Conservation (phyloP, 768 basidiomycete genomes). For the Lyophyllum atratum region DNA sequence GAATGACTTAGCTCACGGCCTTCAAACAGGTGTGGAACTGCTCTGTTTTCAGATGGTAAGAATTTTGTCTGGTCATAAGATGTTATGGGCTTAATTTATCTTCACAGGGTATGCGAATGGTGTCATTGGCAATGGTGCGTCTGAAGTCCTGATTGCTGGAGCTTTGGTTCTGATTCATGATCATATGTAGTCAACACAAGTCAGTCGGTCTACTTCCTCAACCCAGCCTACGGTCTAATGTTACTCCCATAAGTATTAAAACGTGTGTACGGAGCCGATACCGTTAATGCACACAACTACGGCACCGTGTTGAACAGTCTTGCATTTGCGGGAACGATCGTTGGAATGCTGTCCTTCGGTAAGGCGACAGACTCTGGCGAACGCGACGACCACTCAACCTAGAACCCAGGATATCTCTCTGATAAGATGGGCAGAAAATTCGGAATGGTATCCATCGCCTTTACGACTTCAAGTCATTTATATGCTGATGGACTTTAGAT, state of each 20-base stretch:
- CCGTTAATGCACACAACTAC: conserved; percentile 56
- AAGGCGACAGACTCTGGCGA: conserved; percentile 2
- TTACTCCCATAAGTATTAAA: conserved; percentile 53
- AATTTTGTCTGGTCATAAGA: neutral
- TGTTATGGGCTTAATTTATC: neutral
- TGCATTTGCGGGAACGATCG: conserved; percentile 83
- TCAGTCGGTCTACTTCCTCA: conserved; percentile 31
- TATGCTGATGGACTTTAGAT: conserved; percentile 48
- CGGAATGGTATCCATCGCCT: conserved; percentile 67
- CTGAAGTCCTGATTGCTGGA: neutral
- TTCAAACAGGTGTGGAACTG: conserved; percentile 81
- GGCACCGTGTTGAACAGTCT: conserved; percentile 65
- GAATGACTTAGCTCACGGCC: neutral
- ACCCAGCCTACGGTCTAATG: neutral
- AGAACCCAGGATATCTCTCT: conserved; percentile 60
- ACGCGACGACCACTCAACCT: neutral
- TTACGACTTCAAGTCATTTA: neutral
- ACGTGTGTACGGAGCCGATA: conserved; percentile 65
- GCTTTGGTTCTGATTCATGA: neutral
- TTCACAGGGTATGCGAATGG: conserved; percentile 75
- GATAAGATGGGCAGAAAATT: conserved; percentile 88
- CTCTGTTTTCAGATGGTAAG: conserved; percentile 83
- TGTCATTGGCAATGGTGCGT: conserved; percentile 75
- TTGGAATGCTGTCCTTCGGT: conserved; percentile 84
- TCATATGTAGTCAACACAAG: conserved; percentile 63